phyloP scores from a whole-genome alignment of 768 basidiomycete genomes.

The Tylopilus sp. region DNA sequence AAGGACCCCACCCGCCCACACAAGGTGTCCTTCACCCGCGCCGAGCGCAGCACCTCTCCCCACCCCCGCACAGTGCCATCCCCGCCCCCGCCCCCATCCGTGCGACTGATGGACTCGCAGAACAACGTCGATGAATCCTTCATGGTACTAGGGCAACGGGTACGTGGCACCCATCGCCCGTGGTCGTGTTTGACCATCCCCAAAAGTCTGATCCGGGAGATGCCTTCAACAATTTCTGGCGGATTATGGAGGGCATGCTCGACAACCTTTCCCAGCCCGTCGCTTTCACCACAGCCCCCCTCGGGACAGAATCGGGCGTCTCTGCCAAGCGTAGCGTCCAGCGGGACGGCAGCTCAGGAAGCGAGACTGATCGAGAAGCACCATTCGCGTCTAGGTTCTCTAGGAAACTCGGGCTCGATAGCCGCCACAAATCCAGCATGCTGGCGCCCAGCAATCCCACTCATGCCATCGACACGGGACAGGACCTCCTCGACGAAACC shows the following conservation, averaged over 20 bases:
- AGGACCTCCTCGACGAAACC: constrained; percentile 39
- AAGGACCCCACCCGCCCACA: constrained; percentile 76
- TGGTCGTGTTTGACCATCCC: neutral
- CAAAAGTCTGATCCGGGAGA: constrained; percentile 71
- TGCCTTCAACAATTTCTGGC: constrained; percentile 88
- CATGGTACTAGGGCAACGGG: constrained; percentile 81
- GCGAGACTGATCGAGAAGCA: constrained; percentile 69
- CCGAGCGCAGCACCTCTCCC: constrained; percentile 24
- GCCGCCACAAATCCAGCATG: constrained; percentile 22
- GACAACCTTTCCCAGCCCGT: constrained; percentile 79
- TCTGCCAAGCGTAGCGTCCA: constrained; percentile 27
- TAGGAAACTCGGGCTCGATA: constrained; percentile 35
- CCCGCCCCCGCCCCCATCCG: constrained; percentile 38
- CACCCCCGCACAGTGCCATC: constrained; percentile 35
- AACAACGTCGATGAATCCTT: constrained; percentile 83
- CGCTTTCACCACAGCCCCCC: constrained; percentile 79
- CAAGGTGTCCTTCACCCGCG: constrained; percentile 37
- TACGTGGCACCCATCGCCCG: constrained; percentile 28
- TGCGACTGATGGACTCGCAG: constrained; percentile 45
- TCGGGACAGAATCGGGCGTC: constrained; percentile 41
- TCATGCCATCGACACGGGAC: constrained; percentile 20
- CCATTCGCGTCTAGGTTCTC: constrained; percentile 57
- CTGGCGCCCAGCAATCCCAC: neutral
- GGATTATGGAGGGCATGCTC: constrained; percentile 80
- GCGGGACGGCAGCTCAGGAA: constrained; percentile 54